Conservation (phyloP, 2,329 filamentous ascomycete genomes). For the Clarireedia homoeocarpa region DNA sequence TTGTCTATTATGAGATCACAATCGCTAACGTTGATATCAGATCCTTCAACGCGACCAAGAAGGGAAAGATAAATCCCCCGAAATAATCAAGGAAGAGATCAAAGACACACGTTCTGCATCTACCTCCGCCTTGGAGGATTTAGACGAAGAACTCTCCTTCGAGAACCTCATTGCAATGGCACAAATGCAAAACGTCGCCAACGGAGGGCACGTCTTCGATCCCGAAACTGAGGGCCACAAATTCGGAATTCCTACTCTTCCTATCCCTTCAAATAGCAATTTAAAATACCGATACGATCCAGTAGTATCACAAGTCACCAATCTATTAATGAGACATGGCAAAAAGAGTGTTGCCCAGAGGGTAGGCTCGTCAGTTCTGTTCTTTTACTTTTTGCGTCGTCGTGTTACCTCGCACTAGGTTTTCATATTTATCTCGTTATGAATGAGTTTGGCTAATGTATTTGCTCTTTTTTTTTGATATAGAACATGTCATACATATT, state of each 20-base stretch:
- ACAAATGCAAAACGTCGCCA: slow-evolving; percentile 24
- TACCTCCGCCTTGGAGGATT: slow-evolving; percentile 8
- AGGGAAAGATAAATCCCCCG: slow-evolving; percentile 52
- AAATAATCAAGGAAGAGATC: slow-evolving; percentile 56
- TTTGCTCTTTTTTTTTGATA: background rate
- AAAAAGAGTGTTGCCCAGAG: slow-evolving; percentile 86
- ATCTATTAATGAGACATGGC: slow-evolving; percentile 83
- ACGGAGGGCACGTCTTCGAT: slow-evolving; percentile 19
- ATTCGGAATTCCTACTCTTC: slow-evolving; percentile 63
- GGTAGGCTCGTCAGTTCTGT: slow-evolving; percentile 40
- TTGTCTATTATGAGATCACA: slow-evolving; percentile 14
- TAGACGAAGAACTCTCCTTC: slow-evolving; percentile 28
- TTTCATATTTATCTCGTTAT: background rate
- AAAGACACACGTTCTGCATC: slow-evolving; percentile 19
- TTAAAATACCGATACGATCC: slow-evolving; percentile 80
- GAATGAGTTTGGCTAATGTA: slow-evolving; percentile 9
- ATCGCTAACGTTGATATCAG: slow-evolving; percentile 32
- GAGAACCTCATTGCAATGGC: slow-evolving; percentile 26
- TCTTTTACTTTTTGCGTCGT: slow-evolving; percentile 19
- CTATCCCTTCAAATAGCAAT: slow-evolving; percentile 53
- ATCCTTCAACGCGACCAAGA: slow-evolving; percentile 56
- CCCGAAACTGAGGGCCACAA: slow-evolving; percentile 38
- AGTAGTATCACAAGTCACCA: slow-evolving; percentile 78
- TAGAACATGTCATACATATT: slow-evolving; percentile 83
- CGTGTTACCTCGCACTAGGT: slow-evolving; percentile 14